Evolutionary conservation across 306 rosid genomes (phyloP).

Genomic region (Cicer chorassanicum): DNA sequence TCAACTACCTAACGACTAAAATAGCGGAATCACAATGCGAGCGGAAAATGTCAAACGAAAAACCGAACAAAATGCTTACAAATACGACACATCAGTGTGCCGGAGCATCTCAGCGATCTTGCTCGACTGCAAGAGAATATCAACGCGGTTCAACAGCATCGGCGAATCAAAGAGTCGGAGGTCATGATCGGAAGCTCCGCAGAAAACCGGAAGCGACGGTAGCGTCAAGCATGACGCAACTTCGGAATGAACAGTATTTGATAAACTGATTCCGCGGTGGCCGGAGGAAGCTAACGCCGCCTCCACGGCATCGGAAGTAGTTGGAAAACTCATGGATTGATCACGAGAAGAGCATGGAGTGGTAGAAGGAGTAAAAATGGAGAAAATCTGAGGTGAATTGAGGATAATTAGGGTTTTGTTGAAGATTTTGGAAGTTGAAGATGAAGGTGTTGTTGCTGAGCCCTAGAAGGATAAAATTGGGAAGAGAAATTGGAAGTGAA

Average conservation of each 20-base stretch:
- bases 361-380: conserved; percentile 44
- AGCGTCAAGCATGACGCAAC: conserved; percentile 88
- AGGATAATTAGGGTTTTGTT: conserved; percentile 54
- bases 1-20: conserved; percentile 40
- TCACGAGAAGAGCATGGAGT: conserved; percentile 68
- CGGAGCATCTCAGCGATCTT: conserved; percentile 89
- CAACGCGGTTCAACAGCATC: conserved; percentile 54
- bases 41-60: conserved; percentile 24
- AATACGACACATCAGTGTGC: conserved; percentile 83
- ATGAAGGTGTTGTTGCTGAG: conserved; percentile 46
- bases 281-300: conserved; percentile 35
- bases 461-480: conserved; percentile 69
- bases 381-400: conserved; percentile 47
- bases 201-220: conserved; percentile 93
- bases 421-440: not conserved
- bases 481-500: conserved; percentile 57
- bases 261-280: conserved; percentile 70
- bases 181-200: conserved; percentile 75
- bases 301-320: conserved; percentile 45
- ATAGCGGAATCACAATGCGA: conserved; percentile 17
- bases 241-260: conserved; percentile 86
- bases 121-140: conserved; percentile 66
- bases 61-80: conserved; percentile 57
- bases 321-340: conserved; percentile 67
- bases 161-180: conserved; percentile 70